phyloP scores from a whole-genome alignment of 2,329 filamentous ascomycete genomes.

The Fusarium decemcellulare region DNA sequence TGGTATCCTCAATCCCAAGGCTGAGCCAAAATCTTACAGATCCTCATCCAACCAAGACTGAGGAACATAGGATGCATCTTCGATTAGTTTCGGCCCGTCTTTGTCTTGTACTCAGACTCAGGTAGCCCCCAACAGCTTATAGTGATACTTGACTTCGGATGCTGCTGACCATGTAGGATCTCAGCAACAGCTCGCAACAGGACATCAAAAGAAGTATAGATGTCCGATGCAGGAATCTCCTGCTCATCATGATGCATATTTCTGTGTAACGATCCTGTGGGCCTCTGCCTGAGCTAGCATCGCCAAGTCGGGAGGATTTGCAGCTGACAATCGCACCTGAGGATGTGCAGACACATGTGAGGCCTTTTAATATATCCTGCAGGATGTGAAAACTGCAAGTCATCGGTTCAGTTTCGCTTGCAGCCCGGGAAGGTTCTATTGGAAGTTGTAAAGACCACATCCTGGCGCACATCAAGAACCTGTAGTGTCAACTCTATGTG shows the following conservation, averaged over 20 bases:
- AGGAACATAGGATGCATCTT: neutral
- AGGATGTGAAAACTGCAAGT: constrained; percentile 2
- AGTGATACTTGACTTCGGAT: neutral
- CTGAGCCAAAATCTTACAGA: neutral
- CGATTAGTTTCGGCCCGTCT: neutral
- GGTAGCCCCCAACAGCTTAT: neutral
- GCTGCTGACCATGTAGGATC: neutral
- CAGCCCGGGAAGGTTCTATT: too few species aligned
- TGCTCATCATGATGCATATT: neutral
- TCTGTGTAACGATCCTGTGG: constrained; percentile 1
- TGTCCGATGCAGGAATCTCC: neutral
- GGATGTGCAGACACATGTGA: neutral
- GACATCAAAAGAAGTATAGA: constrained; percentile 7
- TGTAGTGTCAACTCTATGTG: too few species aligned
- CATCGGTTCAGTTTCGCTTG: too few species aligned
- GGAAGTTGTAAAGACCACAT: too few species aligned
- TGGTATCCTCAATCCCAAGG: neutral
- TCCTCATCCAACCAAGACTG: too few species aligned
- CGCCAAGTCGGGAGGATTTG: constrained; percentile 9
- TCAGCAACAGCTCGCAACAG: neutral
- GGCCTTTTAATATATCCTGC: constrained; percentile 1
- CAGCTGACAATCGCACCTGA: constrained; percentile 13
- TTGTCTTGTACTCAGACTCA: neutral
- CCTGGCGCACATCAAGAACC: too few species aligned
- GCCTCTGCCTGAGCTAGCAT: neutral